Evolutionary conservation across 805 yeast species (phyloP).

Genomic region (Candida pseudofarinosa): DNA sequence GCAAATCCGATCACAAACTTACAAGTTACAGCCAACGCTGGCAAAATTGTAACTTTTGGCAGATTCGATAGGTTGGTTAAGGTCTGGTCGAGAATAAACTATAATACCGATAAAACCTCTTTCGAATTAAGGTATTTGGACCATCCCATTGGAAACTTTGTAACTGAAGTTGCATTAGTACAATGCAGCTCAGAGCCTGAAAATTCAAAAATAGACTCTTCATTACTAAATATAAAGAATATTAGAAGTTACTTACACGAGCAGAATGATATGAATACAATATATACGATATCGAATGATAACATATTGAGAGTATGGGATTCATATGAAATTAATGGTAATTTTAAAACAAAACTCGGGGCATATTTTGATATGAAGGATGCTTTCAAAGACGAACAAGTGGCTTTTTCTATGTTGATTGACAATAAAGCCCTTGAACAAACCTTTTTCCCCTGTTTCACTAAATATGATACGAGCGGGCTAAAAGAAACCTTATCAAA

Average conservation of each 20-base stretch:
- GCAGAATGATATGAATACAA: constrained; percentile 29
- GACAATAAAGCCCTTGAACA: constrained; percentile 34
- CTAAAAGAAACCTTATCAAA: not conserved
- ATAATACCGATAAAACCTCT: constrained; percentile 50
- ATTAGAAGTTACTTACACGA: constrained; percentile 29
- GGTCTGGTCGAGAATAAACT: constrained; percentile 72
- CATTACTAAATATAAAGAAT: constrained; percentile 34
- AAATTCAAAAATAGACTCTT: constrained; percentile 7
- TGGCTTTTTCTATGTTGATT: constrained; percentile 23
- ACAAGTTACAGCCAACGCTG: constrained; percentile 63
- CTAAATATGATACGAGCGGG: not conserved
- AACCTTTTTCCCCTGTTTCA: constrained; percentile 12
- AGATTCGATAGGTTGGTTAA: constrained; percentile 64
- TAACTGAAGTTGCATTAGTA: constrained; percentile 61
- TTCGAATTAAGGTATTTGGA: constrained; percentile 67
- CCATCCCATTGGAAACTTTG: constrained; percentile 49
- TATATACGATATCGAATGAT: constrained; percentile 66
- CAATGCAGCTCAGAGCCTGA: constrained; percentile 8
- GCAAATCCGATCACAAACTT: constrained; percentile 58
- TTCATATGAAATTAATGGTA: constrained; percentile 56
- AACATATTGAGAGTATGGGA: constrained; percentile 64
- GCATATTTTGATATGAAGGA: constrained; percentile 37
- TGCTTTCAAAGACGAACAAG: constrained; percentile 16
- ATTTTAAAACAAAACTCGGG: constrained; percentile 54
- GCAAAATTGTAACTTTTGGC: constrained; percentile 57